These are phyloP conservation scores for Neurospora sp. DNA, from an alignment of 495 filamentous ascomycete genomes.

Conservation along the genomic window DNA sequence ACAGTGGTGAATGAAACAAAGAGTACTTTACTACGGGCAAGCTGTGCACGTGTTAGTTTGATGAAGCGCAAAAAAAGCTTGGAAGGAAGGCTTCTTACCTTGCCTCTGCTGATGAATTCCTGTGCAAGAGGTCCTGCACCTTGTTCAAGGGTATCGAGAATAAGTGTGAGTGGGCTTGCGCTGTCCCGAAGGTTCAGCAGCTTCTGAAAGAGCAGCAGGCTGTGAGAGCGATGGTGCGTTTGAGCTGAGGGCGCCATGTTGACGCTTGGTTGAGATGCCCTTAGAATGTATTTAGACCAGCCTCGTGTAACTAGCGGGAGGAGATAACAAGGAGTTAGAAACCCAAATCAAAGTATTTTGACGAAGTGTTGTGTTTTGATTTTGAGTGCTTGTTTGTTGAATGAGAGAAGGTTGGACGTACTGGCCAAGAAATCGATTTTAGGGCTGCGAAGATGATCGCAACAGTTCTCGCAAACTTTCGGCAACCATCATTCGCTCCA, in stretches of 20 bases:
- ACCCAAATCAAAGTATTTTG: neutral
- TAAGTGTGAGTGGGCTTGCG: constrained; percentile 74
- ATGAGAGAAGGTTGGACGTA: neutral
- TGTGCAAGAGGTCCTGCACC: constrained; percentile 56
- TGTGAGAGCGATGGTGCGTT: constrained; percentile 72
- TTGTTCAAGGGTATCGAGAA: constrained; percentile 82
- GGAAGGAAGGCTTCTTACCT: constrained; percentile 35
- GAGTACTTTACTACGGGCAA: constrained; percentile 48
- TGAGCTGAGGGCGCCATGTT: constrained; percentile 42
- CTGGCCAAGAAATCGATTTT: neutral
- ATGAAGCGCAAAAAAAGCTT: neutral
- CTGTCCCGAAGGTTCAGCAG: constrained; percentile 67
- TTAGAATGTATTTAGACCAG: neutral
- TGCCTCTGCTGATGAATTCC: constrained; percentile 68
- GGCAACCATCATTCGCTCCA: neutral
- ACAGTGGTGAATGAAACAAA: constrained; percentile 70
- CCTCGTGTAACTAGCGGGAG: neutral
- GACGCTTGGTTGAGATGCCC: neutral
- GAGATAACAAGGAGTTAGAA: neutral
- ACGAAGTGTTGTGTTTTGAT: neutral
- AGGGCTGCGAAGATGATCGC: neutral
- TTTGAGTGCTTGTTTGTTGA: neutral
- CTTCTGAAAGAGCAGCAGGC: constrained; percentile 76
- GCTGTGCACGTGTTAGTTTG: constrained; percentile 19
- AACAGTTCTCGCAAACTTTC: neutral